phyloP scores from a whole-genome alignment of 129 eudicot genomes.

The Saposhnikovia divaricata region DNA sequence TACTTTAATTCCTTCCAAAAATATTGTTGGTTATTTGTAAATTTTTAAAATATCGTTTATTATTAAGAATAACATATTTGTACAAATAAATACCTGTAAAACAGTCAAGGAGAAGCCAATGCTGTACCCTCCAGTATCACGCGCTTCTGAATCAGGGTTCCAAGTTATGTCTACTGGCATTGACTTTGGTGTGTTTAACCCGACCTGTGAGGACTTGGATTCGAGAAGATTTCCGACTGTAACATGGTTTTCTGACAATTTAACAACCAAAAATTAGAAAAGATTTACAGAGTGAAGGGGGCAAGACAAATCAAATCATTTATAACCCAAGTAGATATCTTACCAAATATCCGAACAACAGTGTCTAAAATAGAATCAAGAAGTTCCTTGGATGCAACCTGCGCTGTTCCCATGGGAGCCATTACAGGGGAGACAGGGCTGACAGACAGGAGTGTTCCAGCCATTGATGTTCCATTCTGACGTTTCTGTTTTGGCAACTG shows the following conservation, averaged over 20 bases:
- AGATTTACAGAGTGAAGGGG: not conserved
- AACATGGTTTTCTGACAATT: conserved; percentile 72
- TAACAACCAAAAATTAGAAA: conserved; percentile 14
- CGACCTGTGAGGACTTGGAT: conserved; percentile 57
- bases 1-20: not conserved
- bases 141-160: conserved; percentile 77
- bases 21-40: not conserved
- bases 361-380: conserved; percentile 75
- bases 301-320: not conserved
- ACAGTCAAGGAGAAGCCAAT: conserved; percentile 94
- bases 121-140: conserved; percentile 84
- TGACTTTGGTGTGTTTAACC: conserved; percentile 73
- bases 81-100: conserved; percentile 53
- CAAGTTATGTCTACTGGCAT: conserved; percentile 54
- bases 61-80: not conserved
- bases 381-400: conserved; percentile 78
- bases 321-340: conserved; percentile 22
- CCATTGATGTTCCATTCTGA: conserved; percentile 52
- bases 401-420: conserved; percentile 97
- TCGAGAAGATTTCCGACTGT: conserved; percentile 93
- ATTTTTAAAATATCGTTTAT: not conserved
- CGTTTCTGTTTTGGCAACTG: conserved; percentile 64
- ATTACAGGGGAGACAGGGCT: conserved; percentile 95
- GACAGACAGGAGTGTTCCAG: conserved; percentile 67
- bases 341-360: conserved; percentile 81